Evolutionary conservation across 2,329 filamentous ascomycete species (phyloP).

Genomic region (Hysterium pulicare): DNA sequence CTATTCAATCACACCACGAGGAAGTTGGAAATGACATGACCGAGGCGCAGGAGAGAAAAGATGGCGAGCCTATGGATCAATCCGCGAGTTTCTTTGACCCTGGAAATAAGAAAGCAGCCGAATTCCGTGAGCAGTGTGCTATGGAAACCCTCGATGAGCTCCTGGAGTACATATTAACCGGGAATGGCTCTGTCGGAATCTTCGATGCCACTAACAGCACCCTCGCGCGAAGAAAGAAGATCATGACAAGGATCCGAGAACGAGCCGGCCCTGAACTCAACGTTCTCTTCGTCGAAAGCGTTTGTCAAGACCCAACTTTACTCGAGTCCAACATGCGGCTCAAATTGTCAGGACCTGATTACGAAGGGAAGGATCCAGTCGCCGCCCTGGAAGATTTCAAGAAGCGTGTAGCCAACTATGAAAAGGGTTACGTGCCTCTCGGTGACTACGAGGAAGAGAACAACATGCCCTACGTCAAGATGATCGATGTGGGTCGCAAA

Average conservation of each 20-base stretch:
- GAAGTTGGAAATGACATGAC: slow-evolving; percentile 13
- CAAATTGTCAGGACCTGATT: slow-evolving; percentile 93
- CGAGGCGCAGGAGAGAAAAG: slow-evolving; percentile 31
- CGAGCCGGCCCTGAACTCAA: slow-evolving; percentile 82
- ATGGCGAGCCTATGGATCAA: slow-evolving; percentile 68
- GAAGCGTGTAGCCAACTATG: slow-evolving; percentile 85
- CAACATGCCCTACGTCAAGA: slow-evolving; percentile 92
- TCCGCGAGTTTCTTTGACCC: slow-evolving; percentile 94
- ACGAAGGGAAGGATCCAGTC: slow-evolving; percentile 85
- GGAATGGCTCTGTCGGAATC: slow-evolving; percentile 86
- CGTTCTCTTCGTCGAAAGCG: slow-evolving; percentile 91
- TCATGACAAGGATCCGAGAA: slow-evolving; percentile 78
- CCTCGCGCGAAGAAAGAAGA: slow-evolving; percentile 73
- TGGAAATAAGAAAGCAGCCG: slow-evolving; percentile 74
- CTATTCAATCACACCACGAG: slow-evolving; percentile 16
- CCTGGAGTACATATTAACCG: slow-evolving; percentile 78
- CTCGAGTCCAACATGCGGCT: slow-evolving; percentile 96
- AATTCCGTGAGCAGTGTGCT: slow-evolving; percentile 85
- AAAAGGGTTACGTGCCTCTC: slow-evolving; percentile 88
- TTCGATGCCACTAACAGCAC: slow-evolving; percentile 98
- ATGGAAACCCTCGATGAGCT: slow-evolving; percentile 90
- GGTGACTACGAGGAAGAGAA: slow-evolving; percentile 88
- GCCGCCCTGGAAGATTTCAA: slow-evolving; percentile 88
- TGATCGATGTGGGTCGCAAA: slow-evolving; percentile 96
- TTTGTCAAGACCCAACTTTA: slow-evolving; percentile 79